Percentiles rank a stretch among this genome's conserved stretches.
Conservation (phyloP, 129 eudicot species). For the Smallanthus sonchifolius region DNA sequence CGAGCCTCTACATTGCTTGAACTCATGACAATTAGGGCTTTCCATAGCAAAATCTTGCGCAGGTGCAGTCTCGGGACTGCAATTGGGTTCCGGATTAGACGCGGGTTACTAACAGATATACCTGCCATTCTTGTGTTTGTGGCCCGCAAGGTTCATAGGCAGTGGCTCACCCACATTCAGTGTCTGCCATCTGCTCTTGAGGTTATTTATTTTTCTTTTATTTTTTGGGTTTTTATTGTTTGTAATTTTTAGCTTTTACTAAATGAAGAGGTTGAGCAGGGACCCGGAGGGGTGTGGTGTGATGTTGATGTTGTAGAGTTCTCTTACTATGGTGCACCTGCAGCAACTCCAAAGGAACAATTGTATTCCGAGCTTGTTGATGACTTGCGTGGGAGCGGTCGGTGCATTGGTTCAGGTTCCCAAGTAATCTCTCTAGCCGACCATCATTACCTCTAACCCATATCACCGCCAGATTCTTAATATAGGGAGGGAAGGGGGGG, state of each 20-base stretch:
- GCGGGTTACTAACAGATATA: conserved; percentile 60
- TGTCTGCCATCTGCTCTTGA: conserved; percentile 78
- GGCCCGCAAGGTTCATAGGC: conserved; percentile 68
- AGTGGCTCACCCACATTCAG: conserved; percentile 64
- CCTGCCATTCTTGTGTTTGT: conserved; percentile 90
- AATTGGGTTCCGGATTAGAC: conserved; percentile 63
- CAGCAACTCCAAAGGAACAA: conserved; percentile 79
- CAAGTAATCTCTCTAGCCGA: conserved; percentile 43
- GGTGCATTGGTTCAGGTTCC: conserved; percentile 82
- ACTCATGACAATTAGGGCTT: conserved; percentile 80
- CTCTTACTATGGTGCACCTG: conserved; percentile 76
- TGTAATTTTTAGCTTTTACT: neutral
- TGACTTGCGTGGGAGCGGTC: conserved; percentile 81
- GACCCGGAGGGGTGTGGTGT: conserved; percentile 94
- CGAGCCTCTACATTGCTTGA: conserved; percentile 78
- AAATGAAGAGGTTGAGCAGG: conserved; percentile 37
- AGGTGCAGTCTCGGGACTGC: conserved; percentile 80
- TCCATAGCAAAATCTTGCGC: conserved; percentile 69
- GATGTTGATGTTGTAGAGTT: conserved; percentile 86
- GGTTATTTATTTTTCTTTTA: conserved; percentile 28
- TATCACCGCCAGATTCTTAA: neutral
- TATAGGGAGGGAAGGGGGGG: neutral
- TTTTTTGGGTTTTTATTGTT: neutral
- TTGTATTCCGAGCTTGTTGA: conserved; percentile 70
- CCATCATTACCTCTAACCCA: neutral